These are phyloP conservation scores for Eutrema heterophyllum DNA, from an alignment of 345 rosid species.

Conservation along the genomic window DNA sequence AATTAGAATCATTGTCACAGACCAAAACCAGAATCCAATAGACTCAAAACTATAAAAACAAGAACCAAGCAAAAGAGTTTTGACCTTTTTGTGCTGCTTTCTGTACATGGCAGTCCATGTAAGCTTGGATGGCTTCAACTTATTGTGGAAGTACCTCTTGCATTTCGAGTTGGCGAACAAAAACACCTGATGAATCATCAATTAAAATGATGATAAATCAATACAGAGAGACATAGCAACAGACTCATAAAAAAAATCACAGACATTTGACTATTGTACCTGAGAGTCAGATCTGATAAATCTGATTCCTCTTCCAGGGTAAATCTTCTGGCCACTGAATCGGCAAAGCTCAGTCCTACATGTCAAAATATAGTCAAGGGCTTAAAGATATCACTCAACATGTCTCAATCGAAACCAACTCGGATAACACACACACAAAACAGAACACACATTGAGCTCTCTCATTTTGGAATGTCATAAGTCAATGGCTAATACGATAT, in stretches of 20 bases:
- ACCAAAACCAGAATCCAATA: background rate
- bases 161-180: slow-evolving; percentile 69
- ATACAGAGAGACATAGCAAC: background rate
- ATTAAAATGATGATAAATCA: background rate
- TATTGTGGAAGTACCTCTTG: slow-evolving; percentile 74
- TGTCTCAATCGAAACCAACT: background rate
- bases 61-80: background rate
- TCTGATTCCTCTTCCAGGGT: slow-evolving; percentile 76
- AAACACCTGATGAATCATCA: slow-evolving; percentile 46
- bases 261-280: slow-evolving; percentile 23
- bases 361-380: background rate
- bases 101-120: slow-evolving; percentile 79
- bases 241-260: background rate
- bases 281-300: slow-evolving; percentile 67
- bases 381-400: background rate
- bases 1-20: background rate
- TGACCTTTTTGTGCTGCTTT: slow-evolving; percentile 77
- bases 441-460: background rate
- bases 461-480: background rate
- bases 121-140: slow-evolving; percentile 79
- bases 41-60: background rate
- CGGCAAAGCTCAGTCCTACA: slow-evolving; percentile 75
- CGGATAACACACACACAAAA: background rate
- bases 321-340: slow-evolving; percentile 71
- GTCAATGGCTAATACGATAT: background rate